These are phyloP conservation scores for Setaria viridis DNA, from an alignment of 202 grass and related monocot genomes.

Conservation along the genomic window DNA sequence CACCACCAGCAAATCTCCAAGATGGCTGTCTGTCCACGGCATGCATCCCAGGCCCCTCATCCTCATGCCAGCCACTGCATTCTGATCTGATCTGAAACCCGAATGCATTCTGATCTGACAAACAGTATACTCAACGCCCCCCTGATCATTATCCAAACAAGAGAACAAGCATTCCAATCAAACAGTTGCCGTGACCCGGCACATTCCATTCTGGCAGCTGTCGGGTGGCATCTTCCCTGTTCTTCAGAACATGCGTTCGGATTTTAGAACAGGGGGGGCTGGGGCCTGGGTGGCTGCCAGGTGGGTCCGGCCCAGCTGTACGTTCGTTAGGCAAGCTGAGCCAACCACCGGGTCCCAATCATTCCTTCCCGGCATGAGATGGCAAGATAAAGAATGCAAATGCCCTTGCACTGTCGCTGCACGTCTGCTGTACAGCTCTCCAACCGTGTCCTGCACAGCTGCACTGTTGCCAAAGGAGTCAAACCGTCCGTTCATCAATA, in stretches of 20 bases:
- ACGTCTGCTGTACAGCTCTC: neutral
- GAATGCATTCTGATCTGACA: neutral
- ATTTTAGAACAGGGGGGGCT: neutral
- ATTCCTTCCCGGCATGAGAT: slow-evolving; percentile 36
- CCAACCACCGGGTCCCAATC: slow-evolving; percentile 48
- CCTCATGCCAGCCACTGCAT: neutral
- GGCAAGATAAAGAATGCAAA: slow-evolving; percentile 35
- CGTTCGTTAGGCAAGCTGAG: slow-evolving; percentile 3
- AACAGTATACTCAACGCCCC: neutral
- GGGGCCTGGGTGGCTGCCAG: neutral
- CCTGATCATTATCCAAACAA: slow-evolving; percentile 10
- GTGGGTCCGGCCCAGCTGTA: slow-evolving; percentile 40
- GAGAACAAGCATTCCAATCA: slow-evolving; percentile 28
- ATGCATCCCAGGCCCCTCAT: slow-evolving; percentile 4
- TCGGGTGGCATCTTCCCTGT: neutral
- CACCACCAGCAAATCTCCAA: slow-evolving; percentile 31
- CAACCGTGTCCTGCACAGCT: slow-evolving; percentile 10
- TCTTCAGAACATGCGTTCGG: neutral
- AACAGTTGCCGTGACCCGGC: neutral
- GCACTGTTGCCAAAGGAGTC: slow-evolving; percentile 8
- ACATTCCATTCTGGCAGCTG: slow-evolving; percentile 39
- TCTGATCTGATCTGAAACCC: slow-evolving; percentile 25
- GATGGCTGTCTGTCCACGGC: neutral
- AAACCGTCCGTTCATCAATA: neutral
- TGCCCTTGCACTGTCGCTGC: slow-evolving; percentile 28